Evolutionary conservation across 192 early-diverging fungal species (phyloP).

Genomic region (Mortierella hygrophila): DNA sequence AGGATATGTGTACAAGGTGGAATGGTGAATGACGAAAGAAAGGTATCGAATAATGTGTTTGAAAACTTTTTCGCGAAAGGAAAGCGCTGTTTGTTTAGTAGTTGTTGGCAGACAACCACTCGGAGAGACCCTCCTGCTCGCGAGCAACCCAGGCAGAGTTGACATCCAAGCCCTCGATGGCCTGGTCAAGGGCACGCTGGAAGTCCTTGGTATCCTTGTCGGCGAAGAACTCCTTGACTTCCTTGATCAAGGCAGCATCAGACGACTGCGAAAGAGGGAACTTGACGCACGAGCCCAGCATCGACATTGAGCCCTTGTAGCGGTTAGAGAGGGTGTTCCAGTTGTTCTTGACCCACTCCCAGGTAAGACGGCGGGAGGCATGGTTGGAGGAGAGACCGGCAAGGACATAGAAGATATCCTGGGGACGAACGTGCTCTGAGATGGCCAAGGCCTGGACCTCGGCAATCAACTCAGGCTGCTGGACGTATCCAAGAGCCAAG

Average conservation of each 20-base stretch:
- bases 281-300: constrained; percentile 54
- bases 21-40: neutral
- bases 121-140: constrained; percentile 71
- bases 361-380: constrained; percentile 69
- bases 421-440: constrained; percentile 76
- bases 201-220: constrained; percentile 77
- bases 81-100: constrained; percentile 16
- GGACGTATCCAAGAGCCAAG: constrained; percentile 72
- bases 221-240: constrained; percentile 75
- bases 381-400: constrained; percentile 63
- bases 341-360: constrained; percentile 77
- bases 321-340: constrained; percentile 59
- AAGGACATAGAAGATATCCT: constrained; percentile 75
- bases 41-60: constrained; percentile 1
- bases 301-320: constrained; percentile 54
- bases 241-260: constrained; percentile 68
- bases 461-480: constrained; percentile 70
- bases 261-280: constrained; percentile 58
- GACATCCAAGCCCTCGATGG: constrained; percentile 75
- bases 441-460: constrained; percentile 75
- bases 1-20: neutral
- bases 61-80: neutral
- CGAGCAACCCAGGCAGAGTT: constrained; percentile 68
- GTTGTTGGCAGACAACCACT: constrained; percentile 56
- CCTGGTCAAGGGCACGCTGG: constrained; percentile 77